Evolutionary conservation across 768 basidiomycete genomes (phyloP), one percentile per base, ranked within the genome.

Genomic region (Russula foetens): DNA sequence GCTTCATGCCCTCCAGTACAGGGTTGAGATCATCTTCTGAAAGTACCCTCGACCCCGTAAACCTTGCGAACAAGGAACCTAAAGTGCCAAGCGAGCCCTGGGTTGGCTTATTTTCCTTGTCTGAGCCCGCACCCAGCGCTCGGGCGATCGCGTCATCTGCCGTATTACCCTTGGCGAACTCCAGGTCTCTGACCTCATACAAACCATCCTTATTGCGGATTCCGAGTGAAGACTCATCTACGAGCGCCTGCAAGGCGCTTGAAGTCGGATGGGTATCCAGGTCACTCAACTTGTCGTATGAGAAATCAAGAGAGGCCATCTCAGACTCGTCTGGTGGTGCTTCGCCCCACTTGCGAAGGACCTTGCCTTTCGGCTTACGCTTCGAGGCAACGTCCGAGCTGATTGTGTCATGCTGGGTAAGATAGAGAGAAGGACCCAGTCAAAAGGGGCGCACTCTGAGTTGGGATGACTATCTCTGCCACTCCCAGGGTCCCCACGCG

Each of bases 261-360:
- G 70, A 71, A 45, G 69, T 69, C 3, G 69, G 61, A 7, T 69
- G 63, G 7, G 71, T 67, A 54, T 78, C 77, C 1, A 75, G 67
- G 39, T 66, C 59, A 41, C 71, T 67, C 8, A 66, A 62, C 63
- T 83, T 84, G 67, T 88, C 83, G 50, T 75, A 66, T 64, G 88
- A 92, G 72, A 90, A 98, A 72, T 99, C 94, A 55, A 98, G 81
- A 44, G 89, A 85, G 6, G 88, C 92, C 91, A 98, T 96, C 65
- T 98, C 97, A 17, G 81, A 79, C 65, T 92, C 90, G 11, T 84
- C 86, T 4, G 88, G 86, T 1, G 80, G 79, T 64, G 85, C 81
- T 68, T 96, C 84, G 24, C 86, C 92, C 97, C 97, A 99, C 74
- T 93, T 98, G 31, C 97, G 85, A 71, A 88, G 87, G 3, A 80